These are phyloP conservation scores for Brettanomyces sp. DNA, from an alignment of 805 yeast species.

Conservation along the genomic window DNA sequence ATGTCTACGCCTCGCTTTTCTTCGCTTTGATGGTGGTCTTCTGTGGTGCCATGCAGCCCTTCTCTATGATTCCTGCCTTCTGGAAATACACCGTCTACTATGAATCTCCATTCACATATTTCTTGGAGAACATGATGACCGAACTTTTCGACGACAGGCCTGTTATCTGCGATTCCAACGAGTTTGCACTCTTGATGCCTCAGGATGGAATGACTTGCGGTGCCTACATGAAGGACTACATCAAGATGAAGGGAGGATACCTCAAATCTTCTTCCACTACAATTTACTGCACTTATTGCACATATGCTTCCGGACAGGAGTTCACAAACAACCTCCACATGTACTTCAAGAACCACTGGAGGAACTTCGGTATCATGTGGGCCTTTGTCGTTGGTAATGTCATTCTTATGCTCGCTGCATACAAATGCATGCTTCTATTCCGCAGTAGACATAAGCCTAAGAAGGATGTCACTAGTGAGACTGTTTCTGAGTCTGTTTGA, in stretches of 20 bases:
- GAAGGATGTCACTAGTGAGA: too few relatives aligned
- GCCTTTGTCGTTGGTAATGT: slow-evolving; percentile 38
- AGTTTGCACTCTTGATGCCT: slow-evolving; percentile 30
- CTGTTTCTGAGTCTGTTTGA: too few relatives aligned
- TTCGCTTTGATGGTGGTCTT: slow-evolving; percentile 26
- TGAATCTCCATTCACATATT: slow-evolving; percentile 39
- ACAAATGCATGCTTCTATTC: slow-evolving; percentile 9
- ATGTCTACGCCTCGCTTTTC: slow-evolving; percentile 30
- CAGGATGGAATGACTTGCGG: slow-evolving; percentile 43
- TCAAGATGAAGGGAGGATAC: slow-evolving; percentile 36
- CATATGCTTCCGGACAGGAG: slow-evolving; percentile 13
- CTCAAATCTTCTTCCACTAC: slow-evolving; percentile 23
- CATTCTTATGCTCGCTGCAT: slow-evolving; percentile 23
- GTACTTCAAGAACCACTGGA: slow-evolving; percentile 13
- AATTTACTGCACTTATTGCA: slow-evolving; percentile 14
- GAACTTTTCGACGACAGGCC: slow-evolving; percentile 30
- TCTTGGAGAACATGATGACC: slow-evolving; percentile 33
- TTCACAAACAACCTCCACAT: slow-evolving; percentile 11
- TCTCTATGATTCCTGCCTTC: slow-evolving; percentile 34
- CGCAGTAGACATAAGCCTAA: not conserved
- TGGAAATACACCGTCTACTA: slow-evolving; percentile 38
- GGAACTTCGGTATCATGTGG: slow-evolving; percentile 21
- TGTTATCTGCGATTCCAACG: slow-evolving; percentile 29
- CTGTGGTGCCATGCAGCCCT: slow-evolving; percentile 36
- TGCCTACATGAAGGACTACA: slow-evolving; percentile 28